Conservation (phyloP, 179 eudicot species). For the Patellifolia procumbens region DNA sequence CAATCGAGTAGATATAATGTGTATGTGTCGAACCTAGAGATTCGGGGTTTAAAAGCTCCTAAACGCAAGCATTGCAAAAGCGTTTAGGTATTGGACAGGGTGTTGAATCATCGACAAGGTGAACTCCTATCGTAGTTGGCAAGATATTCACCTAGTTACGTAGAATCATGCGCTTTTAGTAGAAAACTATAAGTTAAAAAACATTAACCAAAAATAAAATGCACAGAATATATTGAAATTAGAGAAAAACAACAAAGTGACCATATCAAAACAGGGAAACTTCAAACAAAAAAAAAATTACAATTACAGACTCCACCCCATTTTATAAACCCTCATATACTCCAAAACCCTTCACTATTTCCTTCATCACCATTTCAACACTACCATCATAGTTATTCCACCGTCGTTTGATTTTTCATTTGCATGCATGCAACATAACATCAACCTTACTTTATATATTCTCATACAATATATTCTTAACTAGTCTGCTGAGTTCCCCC, state of each 20-base stretch:
- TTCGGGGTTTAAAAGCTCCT: too few relatives aligned
- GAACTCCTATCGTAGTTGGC: too few relatives aligned
- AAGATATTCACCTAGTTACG: too few relatives aligned
- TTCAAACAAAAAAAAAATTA: not conserved
- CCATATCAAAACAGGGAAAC: not conserved
- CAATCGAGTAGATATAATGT: too few relatives aligned
- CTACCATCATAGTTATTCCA: not conserved
- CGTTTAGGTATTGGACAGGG: too few relatives aligned
- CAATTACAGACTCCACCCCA: conserved; percentile 4
- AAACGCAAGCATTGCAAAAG: too few relatives aligned
- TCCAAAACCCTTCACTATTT: not conserved
- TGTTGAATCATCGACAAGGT: too few relatives aligned
- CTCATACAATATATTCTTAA: not conserved
- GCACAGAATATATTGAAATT: not conserved
- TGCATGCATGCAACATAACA: not conserved
- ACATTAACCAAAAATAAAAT: too few relatives aligned
- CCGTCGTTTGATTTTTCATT: not conserved
- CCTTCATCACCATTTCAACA: not conserved
- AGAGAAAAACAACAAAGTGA: not conserved
- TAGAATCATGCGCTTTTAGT: too few relatives aligned
- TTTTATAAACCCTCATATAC: not conserved
- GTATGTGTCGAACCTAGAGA: too few relatives aligned
- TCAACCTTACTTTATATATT: not conserved
- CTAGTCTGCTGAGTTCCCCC: conserved; percentile 8
- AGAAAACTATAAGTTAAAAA: too few relatives aligned